Conservation (phyloP, 371 early-diverging fungal species). For the Polyrhizophydium stewartii region DNA sequence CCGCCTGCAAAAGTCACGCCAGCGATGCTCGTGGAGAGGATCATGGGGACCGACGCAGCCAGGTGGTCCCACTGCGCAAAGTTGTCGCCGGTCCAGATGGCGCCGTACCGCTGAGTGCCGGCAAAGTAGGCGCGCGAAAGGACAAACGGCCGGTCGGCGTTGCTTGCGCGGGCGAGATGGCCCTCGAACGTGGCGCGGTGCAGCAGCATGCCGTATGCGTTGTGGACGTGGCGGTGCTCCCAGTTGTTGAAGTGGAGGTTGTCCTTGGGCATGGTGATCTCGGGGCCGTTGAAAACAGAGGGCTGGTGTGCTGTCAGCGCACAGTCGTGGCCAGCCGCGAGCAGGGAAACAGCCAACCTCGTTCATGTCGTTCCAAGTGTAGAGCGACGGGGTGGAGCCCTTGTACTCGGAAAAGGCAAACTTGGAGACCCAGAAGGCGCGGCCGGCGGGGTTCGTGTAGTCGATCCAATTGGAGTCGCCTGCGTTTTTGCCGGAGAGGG, state of each 20-base stretch:
- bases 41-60: constrained; percentile 72
- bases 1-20: constrained; percentile 78
- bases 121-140: constrained; percentile 86
- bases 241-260: constrained; percentile 68
- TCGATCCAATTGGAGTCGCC: constrained; percentile 86
- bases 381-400: constrained; percentile 69
- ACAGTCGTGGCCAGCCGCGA: not conserved
- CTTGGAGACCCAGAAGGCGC: constrained; percentile 75
- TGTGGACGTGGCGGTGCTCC: constrained; percentile 90
- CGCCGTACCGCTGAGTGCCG: constrained; percentile 81
- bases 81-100: constrained; percentile 94
- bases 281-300: constrained; percentile 86
- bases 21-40: constrained; percentile 65
- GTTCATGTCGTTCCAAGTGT: constrained; percentile 95
- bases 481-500: not conserved
- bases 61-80: constrained; percentile 80
- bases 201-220: constrained; percentile 69
- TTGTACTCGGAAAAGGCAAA: constrained; percentile 66
- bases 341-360: constrained; percentile 39
- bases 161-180: constrained; percentile 40
- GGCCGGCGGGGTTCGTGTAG: constrained; percentile 72
- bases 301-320: constrained; percentile 39
- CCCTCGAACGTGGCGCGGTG: constrained; percentile 50
- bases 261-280: constrained; percentile 90
- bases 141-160: constrained; percentile 72